Base-by-base conservation (phyloP, 202 grass and related monocot genomes). In the Cymbopogon flexuosus region DNA sequence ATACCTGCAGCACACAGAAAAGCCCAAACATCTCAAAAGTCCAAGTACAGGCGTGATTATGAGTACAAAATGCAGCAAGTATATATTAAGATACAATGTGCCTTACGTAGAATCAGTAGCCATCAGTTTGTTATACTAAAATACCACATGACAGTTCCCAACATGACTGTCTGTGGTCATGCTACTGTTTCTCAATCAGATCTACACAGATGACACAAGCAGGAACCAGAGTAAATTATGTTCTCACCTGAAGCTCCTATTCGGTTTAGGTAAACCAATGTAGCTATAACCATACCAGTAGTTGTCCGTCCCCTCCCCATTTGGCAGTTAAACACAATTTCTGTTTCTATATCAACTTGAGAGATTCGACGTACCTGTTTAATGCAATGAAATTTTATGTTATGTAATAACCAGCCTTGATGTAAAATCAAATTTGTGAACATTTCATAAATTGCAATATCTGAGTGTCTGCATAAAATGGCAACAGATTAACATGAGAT, bases 261-360 rank as follows among this genome's bases (percentile, higher is more conserved):
- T 33, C 92, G 96, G 22, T 98, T 98, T 75, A 98, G 89, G 71
- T 98, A 98, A 83, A 98, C 90, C 87, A 98, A 85, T 40, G 90
- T 98, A 80, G 96, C 93, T 90, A 98, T 98, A 75, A 98, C 96
- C 96, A 98, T 98, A 68, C 96, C 96, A 78, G 96, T 98, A 71
- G 96, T 98, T 80, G 96, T 98, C 62, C 96, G 71, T 63, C 96
- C 96, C 81, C 96, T 88, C 43, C 96, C 96, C 96, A 98, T 98
- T 88, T 98, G 96, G 71, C 96, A 98, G 81, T 98, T 98, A 88
- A 98, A 98, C 40, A 98, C 79, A 84, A 98, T 95, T 82, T 98
- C 92, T 49, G 92, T 98, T 77, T 98, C 96, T 84, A 93, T 80
- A 70, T 86, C 89, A 66, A 90, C 90, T 88, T 93, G 79, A 76